A percentile compares a stretch with the other conserved stretches of the same genome.
Conservation (phyloP, 257 asterid genomes). For the Rubia yunnanensis region DNA sequence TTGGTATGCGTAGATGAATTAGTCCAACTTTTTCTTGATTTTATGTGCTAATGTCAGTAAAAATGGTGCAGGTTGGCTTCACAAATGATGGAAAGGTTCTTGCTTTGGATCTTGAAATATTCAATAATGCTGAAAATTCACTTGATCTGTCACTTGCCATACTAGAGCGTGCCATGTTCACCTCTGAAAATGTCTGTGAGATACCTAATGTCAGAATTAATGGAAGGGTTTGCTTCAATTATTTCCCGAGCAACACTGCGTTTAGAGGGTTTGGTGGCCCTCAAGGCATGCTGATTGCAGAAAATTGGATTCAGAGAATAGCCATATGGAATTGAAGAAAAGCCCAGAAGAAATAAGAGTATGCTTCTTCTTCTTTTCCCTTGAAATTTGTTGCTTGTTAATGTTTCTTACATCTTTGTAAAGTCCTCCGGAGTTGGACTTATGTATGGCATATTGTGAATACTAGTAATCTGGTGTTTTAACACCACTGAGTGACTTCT, state of each 20-base stretch:
- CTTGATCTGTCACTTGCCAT: slow-evolving; percentile 84
- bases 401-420: background rate
- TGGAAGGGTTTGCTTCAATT: slow-evolving; percentile 87
- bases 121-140: slow-evolving; percentile 82
- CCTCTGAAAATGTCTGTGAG: slow-evolving; percentile 82
- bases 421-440: too few species aligned
- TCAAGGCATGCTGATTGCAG: slow-evolving; percentile 93
- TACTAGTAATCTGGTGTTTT: too few species aligned
- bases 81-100: slow-evolving; percentile 74
- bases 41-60: slow-evolving; percentile 7
- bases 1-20: background rate
- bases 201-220: slow-evolving; percentile 70
- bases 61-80: slow-evolving; percentile 66
- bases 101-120: slow-evolving; percentile 83
- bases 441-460: too few species aligned
- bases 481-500: too few species aligned
- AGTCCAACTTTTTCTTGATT: background rate
- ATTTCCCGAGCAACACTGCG: slow-evolving; percentile 90
- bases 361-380: slow-evolving; percentile 11
- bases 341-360: slow-evolving; percentile 90
- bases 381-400: background rate
- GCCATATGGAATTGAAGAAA: slow-evolving; percentile 75
- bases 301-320: slow-evolving; percentile 90
- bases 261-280: slow-evolving; percentile 99
- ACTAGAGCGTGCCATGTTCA: slow-evolving; percentile 97